These are phyloP conservation scores for Boletus edulis DNA, from an alignment of 768 basidiomycete genomes.

Conservation along the genomic window DNA sequence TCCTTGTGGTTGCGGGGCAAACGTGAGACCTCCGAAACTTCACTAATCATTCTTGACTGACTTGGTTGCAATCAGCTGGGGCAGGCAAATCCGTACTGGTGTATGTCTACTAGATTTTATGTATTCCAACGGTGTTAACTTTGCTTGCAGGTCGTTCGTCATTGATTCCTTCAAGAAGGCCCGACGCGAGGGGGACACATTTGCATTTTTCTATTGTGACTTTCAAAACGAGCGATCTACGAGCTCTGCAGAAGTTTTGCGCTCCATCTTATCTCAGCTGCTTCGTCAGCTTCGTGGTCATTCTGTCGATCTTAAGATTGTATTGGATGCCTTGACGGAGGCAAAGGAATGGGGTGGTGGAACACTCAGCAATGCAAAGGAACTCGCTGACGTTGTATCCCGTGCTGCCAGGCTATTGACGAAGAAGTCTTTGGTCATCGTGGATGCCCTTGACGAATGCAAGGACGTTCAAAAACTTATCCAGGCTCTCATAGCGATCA, in stretches of 20 bases:
- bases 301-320: neutral
- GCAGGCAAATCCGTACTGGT: slow-evolving; percentile 8
- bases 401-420: neutral
- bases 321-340: neutral
- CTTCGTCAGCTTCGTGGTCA: neutral
- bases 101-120: neutral
- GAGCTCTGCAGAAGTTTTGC: neutral
- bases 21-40: neutral
- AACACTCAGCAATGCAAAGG: neutral
- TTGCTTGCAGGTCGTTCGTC: neutral
- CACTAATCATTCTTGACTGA: neutral
- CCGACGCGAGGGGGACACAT: neutral
- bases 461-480: neutral
- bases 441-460: slow-evolving; percentile 9
- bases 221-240: neutral
- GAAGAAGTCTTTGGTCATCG: neutral
- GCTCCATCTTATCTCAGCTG: neutral
- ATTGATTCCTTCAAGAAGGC: neutral
- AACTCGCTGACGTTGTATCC: neutral
- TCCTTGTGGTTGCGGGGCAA: slow-evolving; percentile 10
- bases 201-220: slow-evolving; percentile 3
- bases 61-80: neutral
- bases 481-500: neutral
- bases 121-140: neutral
- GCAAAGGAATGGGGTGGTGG: neutral